Conservation (phyloP, 2,329 filamentous ascomycete genomes). For the Thelonectria rubi region DNA sequence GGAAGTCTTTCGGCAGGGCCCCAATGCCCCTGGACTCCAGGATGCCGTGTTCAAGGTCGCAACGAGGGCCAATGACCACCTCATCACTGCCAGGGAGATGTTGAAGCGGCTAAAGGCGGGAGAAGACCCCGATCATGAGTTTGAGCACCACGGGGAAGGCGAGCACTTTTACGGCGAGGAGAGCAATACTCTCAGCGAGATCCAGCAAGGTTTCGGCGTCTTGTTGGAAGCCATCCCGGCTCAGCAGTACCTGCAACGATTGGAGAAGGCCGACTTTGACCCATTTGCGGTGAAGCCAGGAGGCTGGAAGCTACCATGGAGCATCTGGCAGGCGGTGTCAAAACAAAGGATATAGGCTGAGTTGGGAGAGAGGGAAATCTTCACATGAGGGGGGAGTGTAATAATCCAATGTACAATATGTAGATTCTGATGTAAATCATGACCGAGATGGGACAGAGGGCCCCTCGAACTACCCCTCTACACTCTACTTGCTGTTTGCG, state of each 20-base stretch:
- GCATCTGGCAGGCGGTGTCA: slow-evolving; percentile 64
- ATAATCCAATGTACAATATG: slow-evolving; percentile 24
- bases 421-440: slow-evolving; percentile 25
- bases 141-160: slow-evolving; percentile 84
- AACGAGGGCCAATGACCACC: slow-evolving; percentile 92
- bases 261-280: slow-evolving; percentile 88
- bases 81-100: slow-evolving; percentile 95
- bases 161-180: slow-evolving; percentile 63
- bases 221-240: slow-evolving; percentile 83
- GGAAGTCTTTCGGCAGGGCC: slow-evolving; percentile 83
- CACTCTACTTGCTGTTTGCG: no score
- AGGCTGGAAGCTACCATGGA: slow-evolving; percentile 88
- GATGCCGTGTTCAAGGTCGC: slow-evolving; percentile 94
- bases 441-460: neutral
- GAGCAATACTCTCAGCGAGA: slow-evolving; percentile 51
- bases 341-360: slow-evolving; percentile 55
- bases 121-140: slow-evolving; percentile 81
- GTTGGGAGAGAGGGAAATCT: neutral
- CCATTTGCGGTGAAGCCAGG: slow-evolving; percentile 70
- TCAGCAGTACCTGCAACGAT: slow-evolving; percentile 76
- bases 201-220: slow-evolving; percentile 76
- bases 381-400: slow-evolving; percentile 1
- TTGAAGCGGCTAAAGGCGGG: slow-evolving; percentile 80
- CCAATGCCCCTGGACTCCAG: slow-evolving; percentile 79
- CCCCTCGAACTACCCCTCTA: slow-evolving; percentile 3